A percentile compares a stretch with the other conserved stretches of the same genome.
Evolutionary conservation across 306 rosid species (phyloP).

Genomic region (Abrus precatorius): DNA sequence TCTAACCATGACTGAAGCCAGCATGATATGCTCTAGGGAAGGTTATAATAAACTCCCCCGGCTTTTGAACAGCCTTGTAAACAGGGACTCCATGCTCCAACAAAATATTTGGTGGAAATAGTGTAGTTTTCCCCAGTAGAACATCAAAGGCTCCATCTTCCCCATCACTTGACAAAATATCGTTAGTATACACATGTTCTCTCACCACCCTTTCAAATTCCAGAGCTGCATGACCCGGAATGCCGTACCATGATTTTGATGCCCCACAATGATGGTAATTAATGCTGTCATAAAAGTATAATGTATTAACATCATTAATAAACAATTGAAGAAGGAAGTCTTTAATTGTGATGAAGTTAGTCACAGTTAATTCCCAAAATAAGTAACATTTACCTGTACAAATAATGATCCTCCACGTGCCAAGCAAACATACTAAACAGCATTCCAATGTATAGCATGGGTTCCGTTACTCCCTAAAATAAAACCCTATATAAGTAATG

Average conservation of each 20-base stretch:
- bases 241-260: conserved; percentile 97
- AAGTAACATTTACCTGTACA: conserved; percentile 74
- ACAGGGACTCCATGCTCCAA: conserved; percentile 87
- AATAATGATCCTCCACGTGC: conserved; percentile 98
- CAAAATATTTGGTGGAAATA: conserved; percentile 92
- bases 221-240: conserved; percentile 92
- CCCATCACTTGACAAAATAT: conserved; percentile 82
- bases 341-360: conserved; percentile 11
- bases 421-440: conserved; percentile 97
- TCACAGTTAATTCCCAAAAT: neutral
- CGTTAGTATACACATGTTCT: conserved; percentile 84
- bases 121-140: conserved; percentile 89
- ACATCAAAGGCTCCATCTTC: conserved; percentile 98
- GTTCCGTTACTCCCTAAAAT: conserved; percentile 95
- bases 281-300: conserved; percentile 68
- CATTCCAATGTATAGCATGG: conserved; percentile 99
- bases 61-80: conserved; percentile 93
- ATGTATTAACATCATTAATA: conserved; percentile 40
- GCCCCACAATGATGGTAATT: conserved; percentile 98
- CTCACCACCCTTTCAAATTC: conserved; percentile 87
- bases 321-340: conserved; percentile 22
- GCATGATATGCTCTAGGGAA: conserved; percentile 98
- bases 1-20: conserved; percentile 94
- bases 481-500: conserved; percentile 43
- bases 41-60: conserved; percentile 92